These are phyloP conservation scores for Nemania sp. DNA, from an alignment of 2,329 filamentous ascomycete genomes.

Conservation along the genomic window DNA sequence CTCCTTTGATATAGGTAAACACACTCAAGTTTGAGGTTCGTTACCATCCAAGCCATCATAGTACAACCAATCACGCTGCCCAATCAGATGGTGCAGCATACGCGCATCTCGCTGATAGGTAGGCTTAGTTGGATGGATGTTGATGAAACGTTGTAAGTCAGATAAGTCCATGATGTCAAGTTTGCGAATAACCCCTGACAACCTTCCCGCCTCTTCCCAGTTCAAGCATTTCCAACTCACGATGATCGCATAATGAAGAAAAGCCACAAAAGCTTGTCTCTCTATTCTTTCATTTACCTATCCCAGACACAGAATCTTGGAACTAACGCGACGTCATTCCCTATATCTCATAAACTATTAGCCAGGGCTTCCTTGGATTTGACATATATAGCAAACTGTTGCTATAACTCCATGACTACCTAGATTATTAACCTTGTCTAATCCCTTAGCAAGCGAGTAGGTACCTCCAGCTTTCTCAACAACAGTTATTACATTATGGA, in stretches of 20 bases:
- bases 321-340: constrained; percentile 30
- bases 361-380: constrained; percentile 29
- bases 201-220: constrained; percentile 11
- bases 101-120: not conserved
- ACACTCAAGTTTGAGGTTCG: constrained; percentile 11
- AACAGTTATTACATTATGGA: not conserved
- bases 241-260: not conserved
- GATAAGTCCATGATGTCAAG: constrained; percentile 38
- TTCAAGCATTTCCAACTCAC: not conserved
- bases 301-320: constrained; percentile 10
- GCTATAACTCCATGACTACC: constrained; percentile 24
- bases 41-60: not conserved
- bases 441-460: not conserved
- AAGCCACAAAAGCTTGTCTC: not conserved
- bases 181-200: constrained; percentile 19
- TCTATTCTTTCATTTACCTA: not conserved
- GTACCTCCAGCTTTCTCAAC: not conserved
- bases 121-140: not conserved
- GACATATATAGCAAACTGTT: constrained; percentile 21
- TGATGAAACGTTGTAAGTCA: constrained; percentile 42
- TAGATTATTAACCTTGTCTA: not conserved
- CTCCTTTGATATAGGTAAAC: constrained; percentile 21
- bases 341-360: constrained; percentile 30
- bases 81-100: not conserved
- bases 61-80: not conserved